These are phyloP conservation scores for Hypoxylon sp. DNA, from an alignment of 2,329 filamentous ascomycete genomes.

Conservation along the genomic window DNA sequence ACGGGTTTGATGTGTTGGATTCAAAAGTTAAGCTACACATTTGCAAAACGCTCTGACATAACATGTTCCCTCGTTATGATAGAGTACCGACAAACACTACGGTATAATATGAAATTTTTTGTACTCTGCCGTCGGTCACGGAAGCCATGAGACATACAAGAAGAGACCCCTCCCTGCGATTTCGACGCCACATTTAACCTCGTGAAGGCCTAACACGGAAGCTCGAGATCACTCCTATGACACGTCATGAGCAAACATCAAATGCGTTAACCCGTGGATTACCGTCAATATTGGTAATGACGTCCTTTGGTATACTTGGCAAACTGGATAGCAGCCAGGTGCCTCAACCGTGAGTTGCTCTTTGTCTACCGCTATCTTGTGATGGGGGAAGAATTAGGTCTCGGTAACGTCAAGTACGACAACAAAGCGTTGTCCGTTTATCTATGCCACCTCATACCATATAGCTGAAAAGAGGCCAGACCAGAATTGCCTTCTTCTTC, in stretches of 20 bases:
- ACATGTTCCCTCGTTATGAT: background rate
- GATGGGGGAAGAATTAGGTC: background rate
- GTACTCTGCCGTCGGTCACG: background rate
- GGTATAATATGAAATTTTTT: background rate
- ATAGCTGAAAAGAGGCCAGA: background rate
- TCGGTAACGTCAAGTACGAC: slow-evolving; percentile 1
- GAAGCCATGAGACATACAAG: background rate
- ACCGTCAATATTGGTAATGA: background rate
- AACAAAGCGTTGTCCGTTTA: background rate
- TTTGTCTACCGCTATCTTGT: background rate
- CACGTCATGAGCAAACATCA: background rate
- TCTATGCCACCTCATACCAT: background rate
- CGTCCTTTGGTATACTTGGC: background rate
- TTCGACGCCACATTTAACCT: background rate
- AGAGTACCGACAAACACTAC: background rate
- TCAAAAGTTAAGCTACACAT: background rate
- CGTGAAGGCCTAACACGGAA: background rate
- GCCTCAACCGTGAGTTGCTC: background rate
- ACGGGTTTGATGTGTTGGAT: background rate
- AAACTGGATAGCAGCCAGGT: background rate
- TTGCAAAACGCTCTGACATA: slow-evolving; percentile 18
- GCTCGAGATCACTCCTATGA: background rate
- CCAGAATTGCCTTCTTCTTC: background rate
- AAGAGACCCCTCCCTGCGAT: background rate
- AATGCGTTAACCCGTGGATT: background rate